These are phyloP conservation scores for Phytopythium montanum DNA, from an alignment of 352 stramenopile genomes.

Conservation along the genomic window DNA sequence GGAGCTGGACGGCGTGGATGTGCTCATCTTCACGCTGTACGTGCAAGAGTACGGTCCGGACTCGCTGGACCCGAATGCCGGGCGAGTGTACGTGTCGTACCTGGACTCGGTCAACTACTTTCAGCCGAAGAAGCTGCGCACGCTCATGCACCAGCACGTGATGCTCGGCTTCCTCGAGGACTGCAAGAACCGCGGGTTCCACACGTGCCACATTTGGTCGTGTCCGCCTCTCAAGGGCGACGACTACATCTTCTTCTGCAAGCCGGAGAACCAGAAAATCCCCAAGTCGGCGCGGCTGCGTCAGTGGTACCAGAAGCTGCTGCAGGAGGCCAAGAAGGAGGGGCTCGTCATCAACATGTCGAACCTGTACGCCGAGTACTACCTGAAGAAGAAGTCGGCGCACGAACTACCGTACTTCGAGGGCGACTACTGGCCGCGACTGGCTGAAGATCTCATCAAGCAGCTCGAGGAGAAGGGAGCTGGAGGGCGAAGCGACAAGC, in stretches of 20 bases:
- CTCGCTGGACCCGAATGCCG: constrained; percentile 69
- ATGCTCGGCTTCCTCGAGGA: constrained; percentile 88
- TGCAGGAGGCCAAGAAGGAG: constrained; percentile 79
- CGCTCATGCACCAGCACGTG: constrained; percentile 86
- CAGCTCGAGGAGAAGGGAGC: constrained; percentile 93
- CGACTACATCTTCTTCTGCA: constrained; percentile 91
- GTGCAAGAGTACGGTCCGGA: constrained; percentile 85
- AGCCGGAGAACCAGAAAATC: constrained; percentile 89
- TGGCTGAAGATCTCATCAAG: constrained; percentile 99
- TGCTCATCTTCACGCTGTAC: constrained; percentile 88
- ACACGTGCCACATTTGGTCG: constrained; percentile 90
- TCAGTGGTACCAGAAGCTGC: constrained; percentile 85
- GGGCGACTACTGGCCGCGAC: constrained; percentile 98
- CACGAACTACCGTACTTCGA: constrained; percentile 98
- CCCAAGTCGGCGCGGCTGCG: constrained; percentile 83
- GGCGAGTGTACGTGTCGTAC: constrained; percentile 87
- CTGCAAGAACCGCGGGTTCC: constrained; percentile 84
- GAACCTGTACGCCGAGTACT: constrained; percentile 86
- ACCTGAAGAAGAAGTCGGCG: constrained; percentile 84
- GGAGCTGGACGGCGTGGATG: constrained; percentile 84
- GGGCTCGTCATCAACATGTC: constrained; percentile 78
- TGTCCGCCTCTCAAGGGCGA: constrained; percentile 85
- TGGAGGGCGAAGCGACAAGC: constrained; percentile 28
- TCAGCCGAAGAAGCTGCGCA: constrained; percentile 84
- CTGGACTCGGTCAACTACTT: constrained; percentile 90